These are phyloP conservation scores for Lithocarpus polystachyus DNA, from an alignment of 306 rosid genomes.

Conservation along the genomic window DNA sequence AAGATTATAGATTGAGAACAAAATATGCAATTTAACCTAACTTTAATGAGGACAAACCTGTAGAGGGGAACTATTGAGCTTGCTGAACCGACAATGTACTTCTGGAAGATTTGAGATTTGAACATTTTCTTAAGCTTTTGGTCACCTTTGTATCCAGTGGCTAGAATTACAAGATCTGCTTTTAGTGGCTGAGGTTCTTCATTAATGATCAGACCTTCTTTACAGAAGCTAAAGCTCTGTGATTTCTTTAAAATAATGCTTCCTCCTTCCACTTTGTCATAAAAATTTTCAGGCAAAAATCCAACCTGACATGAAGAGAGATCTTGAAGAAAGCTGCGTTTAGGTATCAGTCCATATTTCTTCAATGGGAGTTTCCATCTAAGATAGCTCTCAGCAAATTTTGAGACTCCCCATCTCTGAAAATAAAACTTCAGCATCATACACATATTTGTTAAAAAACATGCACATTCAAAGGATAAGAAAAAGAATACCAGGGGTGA, in stretches of 20 bases:
- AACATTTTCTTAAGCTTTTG: conserved; percentile 43
- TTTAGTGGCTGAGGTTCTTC: conserved; percentile 34
- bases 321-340: conserved; percentile 34
- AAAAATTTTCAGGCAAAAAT: conserved; percentile 34
- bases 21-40: too few species aligned
- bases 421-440: not conserved
- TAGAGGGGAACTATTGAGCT: conserved; percentile 31
- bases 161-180: conserved; percentile 49
- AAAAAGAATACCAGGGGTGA: conserved; percentile 48
- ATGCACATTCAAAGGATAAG: not conserved
- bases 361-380: conserved; percentile 48
- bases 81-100: conserved; percentile 11
- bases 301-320: conserved; percentile 29
- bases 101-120: conserved; percentile 35
- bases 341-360: conserved; percentile 42
- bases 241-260: conserved; percentile 43
- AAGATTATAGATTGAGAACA: too few species aligned
- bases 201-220: conserved; percentile 38
- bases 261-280: conserved; percentile 43
- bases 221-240: conserved; percentile 35
- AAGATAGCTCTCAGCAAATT: conserved; percentile 28
- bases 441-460: not conserved
- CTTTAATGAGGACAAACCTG: conserved; percentile 28
- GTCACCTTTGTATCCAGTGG: conserved; percentile 55
- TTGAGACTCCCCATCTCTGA: conserved; percentile 49